Conservation (phyloP, 2,329 filamentous ascomycete genomes). For the Neofusicoccum laricinum region DNA sequence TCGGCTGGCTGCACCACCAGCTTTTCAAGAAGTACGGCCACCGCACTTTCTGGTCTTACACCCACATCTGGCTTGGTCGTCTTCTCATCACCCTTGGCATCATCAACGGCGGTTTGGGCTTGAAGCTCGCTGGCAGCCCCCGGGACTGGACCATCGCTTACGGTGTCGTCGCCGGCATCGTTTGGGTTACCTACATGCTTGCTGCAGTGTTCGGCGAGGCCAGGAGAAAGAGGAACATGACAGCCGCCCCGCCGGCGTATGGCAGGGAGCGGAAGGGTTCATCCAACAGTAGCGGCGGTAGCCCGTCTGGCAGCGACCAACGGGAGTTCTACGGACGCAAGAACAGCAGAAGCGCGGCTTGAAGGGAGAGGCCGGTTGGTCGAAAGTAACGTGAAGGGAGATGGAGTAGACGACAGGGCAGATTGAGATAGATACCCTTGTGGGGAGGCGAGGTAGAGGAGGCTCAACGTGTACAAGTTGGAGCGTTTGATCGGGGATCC, state of each 20-base stretch:
- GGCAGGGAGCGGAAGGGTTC: background rate
- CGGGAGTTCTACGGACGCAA: conserved; percentile 11
- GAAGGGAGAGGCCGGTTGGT: background rate
- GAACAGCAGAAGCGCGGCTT: background rate
- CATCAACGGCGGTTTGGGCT: conserved; percentile 54
- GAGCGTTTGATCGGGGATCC: background rate
- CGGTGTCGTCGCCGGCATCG: conserved; percentile 30
- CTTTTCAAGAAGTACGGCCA: conserved; percentile 44
- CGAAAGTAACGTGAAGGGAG: background rate
- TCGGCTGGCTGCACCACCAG: conserved; percentile 50
- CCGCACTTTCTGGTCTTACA: conserved; percentile 43
- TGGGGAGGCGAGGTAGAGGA: background rate
- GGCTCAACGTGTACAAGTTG: background rate
- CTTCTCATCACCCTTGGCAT: conserved; percentile 49
- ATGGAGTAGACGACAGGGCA: background rate
- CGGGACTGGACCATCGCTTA: conserved; percentile 26
- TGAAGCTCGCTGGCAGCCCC: conserved; percentile 40
- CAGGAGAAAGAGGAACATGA: conserved; percentile 15
- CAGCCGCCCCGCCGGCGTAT: background rate
- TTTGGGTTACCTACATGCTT: conserved; percentile 33
- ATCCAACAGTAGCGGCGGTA: conserved; percentile 3
- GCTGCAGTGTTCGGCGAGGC: conserved; percentile 30
- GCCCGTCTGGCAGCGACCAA: background rate
- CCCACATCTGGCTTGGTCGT: conserved; percentile 55
- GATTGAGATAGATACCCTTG: conserved; percentile 3